Percentiles rank a stretch among this genome's conserved stretches.
These are phyloP conservation scores for Murraya koenigii DNA, from an alignment of 345 rosid genomes.

Conservation along the genomic window DNA sequence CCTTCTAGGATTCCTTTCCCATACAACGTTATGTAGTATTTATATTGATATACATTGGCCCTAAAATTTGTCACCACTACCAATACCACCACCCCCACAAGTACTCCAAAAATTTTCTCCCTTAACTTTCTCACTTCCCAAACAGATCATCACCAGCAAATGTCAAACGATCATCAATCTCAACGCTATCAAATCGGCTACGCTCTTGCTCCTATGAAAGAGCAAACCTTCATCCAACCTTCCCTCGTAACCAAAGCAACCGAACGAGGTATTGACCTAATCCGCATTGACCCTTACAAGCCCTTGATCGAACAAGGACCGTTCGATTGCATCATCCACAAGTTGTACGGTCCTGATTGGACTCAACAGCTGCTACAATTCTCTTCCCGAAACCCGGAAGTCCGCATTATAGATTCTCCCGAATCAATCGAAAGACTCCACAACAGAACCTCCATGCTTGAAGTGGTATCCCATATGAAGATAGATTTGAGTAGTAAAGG, in stretches of 20 bases:
- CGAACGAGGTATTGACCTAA: constrained; percentile 45
- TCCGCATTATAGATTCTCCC: constrained; percentile 41
- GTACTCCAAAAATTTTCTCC: background rate
- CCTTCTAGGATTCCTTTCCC: too few species aligned
- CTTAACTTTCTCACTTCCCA: background rate
- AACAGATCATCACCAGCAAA: background rate
- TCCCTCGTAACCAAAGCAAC: background rate
- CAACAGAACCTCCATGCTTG: constrained; percentile 60
- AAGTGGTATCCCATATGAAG: constrained; percentile 47
- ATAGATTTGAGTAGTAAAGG: constrained; percentile 25
- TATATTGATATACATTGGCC: too few species aligned
- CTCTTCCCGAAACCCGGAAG: constrained; percentile 31
- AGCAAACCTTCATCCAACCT: background rate
- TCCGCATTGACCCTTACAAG: constrained; percentile 34
- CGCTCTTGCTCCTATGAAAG: background rate
- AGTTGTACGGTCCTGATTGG: constrained; percentile 54
- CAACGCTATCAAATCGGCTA: background rate
- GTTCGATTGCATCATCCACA: constrained; percentile 62
- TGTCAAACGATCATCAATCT: background rate
- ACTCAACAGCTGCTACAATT: constrained; percentile 36
- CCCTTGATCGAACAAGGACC: constrained; percentile 49
- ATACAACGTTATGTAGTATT: too few species aligned
- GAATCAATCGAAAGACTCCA: constrained; percentile 48
- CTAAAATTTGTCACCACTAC: background rate
- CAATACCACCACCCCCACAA: too few species aligned